Base-by-base conservation (phyloP, 345 rosid genomes). In the Eucalyptus marginata region DNA sequence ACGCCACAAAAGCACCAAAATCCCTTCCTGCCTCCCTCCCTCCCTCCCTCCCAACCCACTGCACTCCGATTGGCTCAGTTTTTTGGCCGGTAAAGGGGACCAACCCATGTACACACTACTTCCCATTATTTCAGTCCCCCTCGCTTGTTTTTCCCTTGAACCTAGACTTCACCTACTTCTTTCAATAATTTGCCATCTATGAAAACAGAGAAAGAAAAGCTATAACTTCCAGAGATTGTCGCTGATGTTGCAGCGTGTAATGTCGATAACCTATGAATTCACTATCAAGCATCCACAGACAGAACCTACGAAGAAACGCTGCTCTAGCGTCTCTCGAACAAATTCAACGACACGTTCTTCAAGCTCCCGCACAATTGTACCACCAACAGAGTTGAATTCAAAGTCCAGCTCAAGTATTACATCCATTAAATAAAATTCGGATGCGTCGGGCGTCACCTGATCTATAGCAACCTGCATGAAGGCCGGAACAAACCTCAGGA, bases 91-190 rank as follows among this genome's bases (percentile, higher is more conserved):
- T 0, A 49, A 49, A 49, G 51, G 51, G 17, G 17, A 49, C 51
- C 17, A 49, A 14, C 51, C 51, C 51, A 49, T 13, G 51, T 49
- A 6, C 56, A 0, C 56, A 24, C 56, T 17, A 16, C 56, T 52
- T 52, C 56, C 56, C 56, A 7, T 17, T 52, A 17, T 52, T 7
- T 52, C 24, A 17, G 0, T 52, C 24, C 0, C 22, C 56, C 24
- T 1, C 4, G 24, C 20, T 52, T 52, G 56, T 52, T 52, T 52
- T 52, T 52, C 56, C 22, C 0, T 17, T 7, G 0, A 7, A 1
- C 56, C 24, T 52, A 52, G 56, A 52, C 56, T 6, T 52, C 56
- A 17, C 56, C 56, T 52, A 52, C 56, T 52, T 52, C 56, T 52
- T 52, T 52, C 56, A 52, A 52, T 17, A 17, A 52, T 1, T 52